Base-by-base conservation (phyloP, 305 asterid genomes). In the Solanum aculeatissimum region DNA sequence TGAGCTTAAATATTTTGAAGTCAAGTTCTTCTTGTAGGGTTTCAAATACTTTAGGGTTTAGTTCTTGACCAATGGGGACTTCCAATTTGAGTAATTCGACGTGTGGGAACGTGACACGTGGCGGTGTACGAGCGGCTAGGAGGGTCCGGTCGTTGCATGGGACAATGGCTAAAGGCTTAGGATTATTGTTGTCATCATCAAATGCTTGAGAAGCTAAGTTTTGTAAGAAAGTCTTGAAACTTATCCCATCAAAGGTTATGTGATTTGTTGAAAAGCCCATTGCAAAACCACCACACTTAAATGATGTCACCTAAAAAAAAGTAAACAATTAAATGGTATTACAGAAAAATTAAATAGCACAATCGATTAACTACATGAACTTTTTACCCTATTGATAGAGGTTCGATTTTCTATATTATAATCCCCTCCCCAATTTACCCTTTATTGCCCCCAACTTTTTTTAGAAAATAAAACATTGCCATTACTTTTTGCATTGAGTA, bases 201-300 rank as follows among this genome's bases (percentile, higher is more conserved):
- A 91, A 92, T 51, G 94, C 89, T 89, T 93, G 98, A 83, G 99
- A 93, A 29, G 96, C 99, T 1, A 96, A 88, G 89, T 96, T 96
- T 85, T 92, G 88, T 19, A 96, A 82, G 85, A 96, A 96, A 45
- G 29, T 66, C 54, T 94, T 94, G 93, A 89, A 91, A 89, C 98
- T 90, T 43, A 89, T 15, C 21, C 99, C 99, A 78, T 95, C 99
- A 58, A 93, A 91, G 18, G 90, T 84, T 6, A 82, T 89, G 68
- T 96, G 99, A 87, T 91, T 96, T 35, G 93, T 93, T 19, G 99
- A 91, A 9, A 86, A 1, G 6, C 94, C 98, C 89, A 96, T n/a
- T 35, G 89, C 93, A 83, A 96, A 93, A 68, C 98, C 96, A 55
- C 99, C 99, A 79, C 99, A 96, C 82, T 89, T 93, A 86, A 96